Evolutionary conservation across 306 rosid species (phyloP).

Genomic region (Sicyos edulis): DNA sequence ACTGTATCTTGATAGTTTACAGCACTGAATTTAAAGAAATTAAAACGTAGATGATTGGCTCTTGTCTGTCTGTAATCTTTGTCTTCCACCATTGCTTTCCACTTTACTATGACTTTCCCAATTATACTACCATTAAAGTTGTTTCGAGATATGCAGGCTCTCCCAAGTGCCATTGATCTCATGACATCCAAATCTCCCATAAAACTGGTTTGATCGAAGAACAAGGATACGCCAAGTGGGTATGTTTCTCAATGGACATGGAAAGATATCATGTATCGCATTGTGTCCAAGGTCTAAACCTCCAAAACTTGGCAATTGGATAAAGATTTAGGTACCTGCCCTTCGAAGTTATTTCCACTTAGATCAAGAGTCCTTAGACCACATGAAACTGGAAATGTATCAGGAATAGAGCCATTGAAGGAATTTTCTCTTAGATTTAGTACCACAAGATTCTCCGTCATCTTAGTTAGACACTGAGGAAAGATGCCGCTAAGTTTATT

Average conservation of each 20-base stretch:
- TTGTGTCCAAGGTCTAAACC: constrained; percentile 37
- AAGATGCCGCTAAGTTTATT: constrained; percentile 25
- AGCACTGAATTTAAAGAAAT: background rate
- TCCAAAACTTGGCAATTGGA: constrained; percentile 25
- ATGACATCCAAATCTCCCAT: constrained; percentile 16
- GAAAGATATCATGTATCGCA: background rate
- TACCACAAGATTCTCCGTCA: constrained; percentile 18
- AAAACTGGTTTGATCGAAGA: constrained; percentile 28
- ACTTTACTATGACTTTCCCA: background rate
- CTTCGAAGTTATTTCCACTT: constrained; percentile 20
- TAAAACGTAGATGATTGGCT: background rate
- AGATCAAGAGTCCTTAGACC: constrained; percentile 25
- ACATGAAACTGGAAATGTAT: constrained; percentile 19
- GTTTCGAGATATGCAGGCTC: constrained; percentile 20
- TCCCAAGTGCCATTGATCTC: constrained; percentile 5
- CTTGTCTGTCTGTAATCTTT: background rate
- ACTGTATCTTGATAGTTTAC: background rate
- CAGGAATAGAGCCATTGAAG: background rate
- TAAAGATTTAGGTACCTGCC: constrained; percentile 24
- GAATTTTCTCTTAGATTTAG: constrained; percentile 27
- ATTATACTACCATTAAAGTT: constrained; percentile 10
- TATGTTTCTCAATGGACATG: constrained; percentile 19
- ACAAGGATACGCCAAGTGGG: constrained; percentile 29
- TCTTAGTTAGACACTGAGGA: constrained; percentile 21
- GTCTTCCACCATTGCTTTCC: constrained; percentile 16